A percentile compares a stretch with the other conserved stretches of the same genome.
These are phyloP conservation scores for Hemerocallis citrina DNA, from an alignment of 106 monocot species.

Conservation along the genomic window DNA sequence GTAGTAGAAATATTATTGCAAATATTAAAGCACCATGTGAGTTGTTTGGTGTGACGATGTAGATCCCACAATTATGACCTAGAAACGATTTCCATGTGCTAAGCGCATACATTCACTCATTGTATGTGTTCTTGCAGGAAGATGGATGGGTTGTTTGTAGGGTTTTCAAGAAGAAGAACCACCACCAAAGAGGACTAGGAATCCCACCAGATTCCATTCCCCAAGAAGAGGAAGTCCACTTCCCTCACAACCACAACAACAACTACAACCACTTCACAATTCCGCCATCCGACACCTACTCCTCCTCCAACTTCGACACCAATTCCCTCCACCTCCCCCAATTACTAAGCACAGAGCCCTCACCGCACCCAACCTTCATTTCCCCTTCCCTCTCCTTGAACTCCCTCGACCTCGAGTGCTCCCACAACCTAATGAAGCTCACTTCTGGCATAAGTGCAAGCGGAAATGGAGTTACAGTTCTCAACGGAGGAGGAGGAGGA, in stretches of 20 bases:
- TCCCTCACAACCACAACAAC: neutral
- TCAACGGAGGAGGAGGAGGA: conserved; percentile 5
- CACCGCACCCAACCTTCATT: conserved; percentile 6
- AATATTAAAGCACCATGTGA: too few species aligned
- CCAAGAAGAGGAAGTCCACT: conserved; percentile 20
- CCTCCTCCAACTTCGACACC: conserved; percentile 33
- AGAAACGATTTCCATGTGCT: too few species aligned
- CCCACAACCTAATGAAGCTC: conserved; percentile 66
- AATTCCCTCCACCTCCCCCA: conserved; percentile 67
- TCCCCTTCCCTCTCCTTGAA: conserved; percentile 17
- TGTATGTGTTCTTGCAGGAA: conserved; percentile 33
- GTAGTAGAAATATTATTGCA: too few species aligned
- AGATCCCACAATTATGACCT: too few species aligned
- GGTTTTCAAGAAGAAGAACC: conserved; percentile 63
- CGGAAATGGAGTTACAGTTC: neutral
- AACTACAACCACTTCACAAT: conserved; percentile 12
- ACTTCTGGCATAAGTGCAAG: conserved; percentile 8
- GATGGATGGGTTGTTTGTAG: conserved; percentile 66
- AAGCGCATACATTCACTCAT: too few species aligned
- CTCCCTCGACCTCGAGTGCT: conserved; percentile 48
- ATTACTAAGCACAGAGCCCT: conserved; percentile 55
- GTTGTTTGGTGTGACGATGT: too few species aligned
- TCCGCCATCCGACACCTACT: conserved; percentile 33
- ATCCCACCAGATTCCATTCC: conserved; percentile 8
- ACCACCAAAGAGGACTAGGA: conserved; percentile 20